Evolutionary conservation across 768 basidiomycete genomes (phyloP).

Genomic region (Gautieria morchelliformis): DNA sequence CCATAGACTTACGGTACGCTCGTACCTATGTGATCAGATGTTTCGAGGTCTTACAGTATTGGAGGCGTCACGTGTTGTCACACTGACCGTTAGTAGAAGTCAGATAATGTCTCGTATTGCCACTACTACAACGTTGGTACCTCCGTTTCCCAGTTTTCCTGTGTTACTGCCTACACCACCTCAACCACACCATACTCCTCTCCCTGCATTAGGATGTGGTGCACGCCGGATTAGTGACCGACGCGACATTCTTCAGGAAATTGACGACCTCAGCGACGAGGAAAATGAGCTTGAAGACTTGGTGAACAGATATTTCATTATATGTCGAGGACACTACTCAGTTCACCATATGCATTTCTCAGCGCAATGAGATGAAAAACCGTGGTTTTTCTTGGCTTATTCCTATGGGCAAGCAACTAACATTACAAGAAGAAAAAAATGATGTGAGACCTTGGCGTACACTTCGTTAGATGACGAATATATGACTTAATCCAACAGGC

Average conservation of each 20-base stretch:
- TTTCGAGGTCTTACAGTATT: too few species aligned
- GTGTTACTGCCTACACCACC: conserved; percentile 56
- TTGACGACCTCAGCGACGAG: conserved; percentile 79
- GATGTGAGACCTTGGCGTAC: conserved; percentile 38
- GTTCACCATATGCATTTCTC: conserved; percentile 3
- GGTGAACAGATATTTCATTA: conserved; percentile 28
- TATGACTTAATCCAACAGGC: not conserved
- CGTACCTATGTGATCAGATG: too few species aligned
- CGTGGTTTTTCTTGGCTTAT: conserved; percentile 60
- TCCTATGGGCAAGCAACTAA: conserved; percentile 64
- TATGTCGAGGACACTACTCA: not conserved
- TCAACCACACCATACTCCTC: conserved; percentile 53
- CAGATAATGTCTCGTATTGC: not conserved
- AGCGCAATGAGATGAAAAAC: conserved; percentile 52
- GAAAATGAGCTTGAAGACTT: conserved; percentile 73
- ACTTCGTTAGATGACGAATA: not conserved
- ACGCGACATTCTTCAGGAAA: conserved; percentile 64
- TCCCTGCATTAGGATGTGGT: conserved; percentile 37
- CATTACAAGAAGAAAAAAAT: conserved; percentile 77
- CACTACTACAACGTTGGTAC: conserved; percentile 60
- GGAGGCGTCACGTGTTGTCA: not conserved
- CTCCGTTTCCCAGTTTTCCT: conserved; percentile 53
- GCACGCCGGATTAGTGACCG: conserved; percentile 51
- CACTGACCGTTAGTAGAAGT: not conserved
- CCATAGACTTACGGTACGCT: not conserved